Percentiles rank a stretch among this genome's conserved stretches.
Conservation (phyloP, 768 basidiomycete species). For the Agaricus subrufescens region DNA sequence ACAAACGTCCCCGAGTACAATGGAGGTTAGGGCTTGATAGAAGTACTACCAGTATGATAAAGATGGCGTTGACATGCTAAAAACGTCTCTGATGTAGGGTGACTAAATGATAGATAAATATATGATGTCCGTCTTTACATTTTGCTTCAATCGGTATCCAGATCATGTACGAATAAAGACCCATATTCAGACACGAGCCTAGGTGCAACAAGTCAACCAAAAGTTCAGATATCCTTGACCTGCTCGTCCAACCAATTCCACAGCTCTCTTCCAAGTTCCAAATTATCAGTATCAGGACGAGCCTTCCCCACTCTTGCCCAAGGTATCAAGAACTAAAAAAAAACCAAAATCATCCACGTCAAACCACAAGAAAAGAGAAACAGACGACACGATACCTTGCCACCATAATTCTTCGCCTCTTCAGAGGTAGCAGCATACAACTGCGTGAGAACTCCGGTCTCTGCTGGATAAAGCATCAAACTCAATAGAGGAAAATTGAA, state of each 20-base stretch:
- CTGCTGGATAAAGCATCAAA: slow-evolving; percentile 16
- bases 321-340: slow-evolving; percentile 37
- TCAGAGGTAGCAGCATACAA: slow-evolving; percentile 35
- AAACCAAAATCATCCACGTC: neutral
- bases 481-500: neutral
- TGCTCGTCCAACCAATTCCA: slow-evolving; percentile 48
- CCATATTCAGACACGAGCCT: too few species aligned
- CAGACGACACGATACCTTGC: slow-evolving; percentile 21
- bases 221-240: slow-evolving; percentile 16
- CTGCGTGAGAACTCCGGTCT: slow-evolving; percentile 34
- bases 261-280: slow-evolving; percentile 26
- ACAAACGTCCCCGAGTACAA: too few species aligned
- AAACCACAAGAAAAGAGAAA: neutral
- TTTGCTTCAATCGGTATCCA: too few species aligned
- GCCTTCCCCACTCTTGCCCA: slow-evolving; percentile 37
- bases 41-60: too few species aligned
- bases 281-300: slow-evolving; percentile 27
- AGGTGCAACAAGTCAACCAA: too few species aligned
- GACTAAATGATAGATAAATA: too few species aligned
- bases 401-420: slow-evolving; percentile 25
- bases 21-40: too few species aligned
- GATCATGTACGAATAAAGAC: too few species aligned
- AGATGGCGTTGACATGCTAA: too few species aligned
- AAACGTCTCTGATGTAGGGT: too few species aligned
- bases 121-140: too few species aligned